Conservation (phyloP, 2,329 filamentous ascomycete genomes). For the Amphichorda felina region DNA sequence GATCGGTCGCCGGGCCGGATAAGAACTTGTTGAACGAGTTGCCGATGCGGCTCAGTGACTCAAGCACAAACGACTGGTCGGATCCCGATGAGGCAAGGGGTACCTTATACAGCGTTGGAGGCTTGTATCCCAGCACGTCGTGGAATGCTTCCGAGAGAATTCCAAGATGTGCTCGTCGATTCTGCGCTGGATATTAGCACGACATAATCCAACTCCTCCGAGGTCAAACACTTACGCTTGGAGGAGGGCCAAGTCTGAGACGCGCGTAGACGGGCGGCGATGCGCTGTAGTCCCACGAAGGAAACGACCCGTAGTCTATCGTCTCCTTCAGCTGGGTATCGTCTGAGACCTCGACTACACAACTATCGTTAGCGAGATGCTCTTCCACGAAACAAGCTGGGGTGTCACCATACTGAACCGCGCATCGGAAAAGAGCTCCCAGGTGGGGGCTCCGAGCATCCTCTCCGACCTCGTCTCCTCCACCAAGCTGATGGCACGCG, state of each 20-base stretch:
- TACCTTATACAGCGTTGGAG: slow-evolving; percentile 38
- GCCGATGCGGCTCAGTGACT: slow-evolving; percentile 27
- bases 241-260: slow-evolving; percentile 36
- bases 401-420: slow-evolving; percentile 30
- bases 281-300: slow-evolving; percentile 28
- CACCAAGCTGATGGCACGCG: slow-evolving; percentile 36
- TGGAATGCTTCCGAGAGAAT: slow-evolving; percentile 39
- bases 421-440: slow-evolving; percentile 28
- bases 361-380: not conserved
- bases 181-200: slow-evolving; percentile 17
- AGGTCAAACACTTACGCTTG: slow-evolving; percentile 28
- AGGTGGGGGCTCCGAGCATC: slow-evolving; percentile 25
- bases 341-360: slow-evolving; percentile 27
- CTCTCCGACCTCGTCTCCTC: slow-evolving; percentile 37
- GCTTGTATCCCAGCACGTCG: slow-evolving; percentile 33
- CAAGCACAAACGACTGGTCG: slow-evolving; percentile 31
- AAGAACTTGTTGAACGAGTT: slow-evolving; percentile 29
- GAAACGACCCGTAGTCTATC: slow-evolving; percentile 41
- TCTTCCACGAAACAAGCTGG: not conserved
- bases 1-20: slow-evolving; percentile 12
- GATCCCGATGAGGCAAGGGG: slow-evolving; percentile 19
- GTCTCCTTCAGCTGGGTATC: slow-evolving; percentile 25
- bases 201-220: not conserved
- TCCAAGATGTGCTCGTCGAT: slow-evolving; percentile 33
- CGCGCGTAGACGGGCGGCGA: slow-evolving; percentile 27